phyloP scores from a whole-genome alignment of 2,329 filamentous ascomycete genomes.

The Pseudocercospora macadamiae region DNA sequence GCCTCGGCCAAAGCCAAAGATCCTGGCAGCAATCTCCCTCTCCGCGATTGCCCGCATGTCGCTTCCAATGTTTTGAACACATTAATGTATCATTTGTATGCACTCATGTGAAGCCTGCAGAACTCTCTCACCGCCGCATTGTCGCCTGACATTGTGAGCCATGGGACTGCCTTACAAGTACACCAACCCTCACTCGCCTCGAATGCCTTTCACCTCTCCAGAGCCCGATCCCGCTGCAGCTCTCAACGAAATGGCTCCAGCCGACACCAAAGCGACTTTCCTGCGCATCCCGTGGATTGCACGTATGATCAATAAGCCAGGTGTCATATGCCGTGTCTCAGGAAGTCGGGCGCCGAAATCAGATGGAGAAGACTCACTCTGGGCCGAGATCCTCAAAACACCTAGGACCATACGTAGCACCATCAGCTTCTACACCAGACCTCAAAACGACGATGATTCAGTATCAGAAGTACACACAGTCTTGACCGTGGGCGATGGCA shows the following conservation, averaged over 20 bases:
- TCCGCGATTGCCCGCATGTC: too few species aligned
- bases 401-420: conserved; percentile 53
- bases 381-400: conserved; percentile 57
- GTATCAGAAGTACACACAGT: conserved; percentile 42
- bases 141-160: neutral
- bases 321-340: conserved; percentile 43
- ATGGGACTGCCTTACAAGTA: conserved; percentile 5
- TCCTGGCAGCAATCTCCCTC: neutral
- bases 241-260: conserved; percentile 22
- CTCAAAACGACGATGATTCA: conserved; percentile 33
- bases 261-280: conserved; percentile 35
- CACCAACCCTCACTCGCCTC: conserved; percentile 2
- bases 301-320: conserved; percentile 34
- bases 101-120: neutral
- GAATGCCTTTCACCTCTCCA: conserved; percentile 1
- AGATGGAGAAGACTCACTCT: conserved; percentile 55
- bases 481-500: conserved; percentile 51
- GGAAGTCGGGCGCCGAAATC: conserved; percentile 45
- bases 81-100: neutral
- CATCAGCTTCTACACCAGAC: conserved; percentile 48
- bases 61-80: neutral
- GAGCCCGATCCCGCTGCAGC: conserved; percentile 1
- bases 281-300: conserved; percentile 38
- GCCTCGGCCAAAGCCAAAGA: neutral
- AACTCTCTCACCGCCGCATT: neutral